These are phyloP conservation scores for Epicoccum sorghinum DNA, from an alignment of 2,329 filamentous ascomycete genomes.

Conservation along the genomic window DNA sequence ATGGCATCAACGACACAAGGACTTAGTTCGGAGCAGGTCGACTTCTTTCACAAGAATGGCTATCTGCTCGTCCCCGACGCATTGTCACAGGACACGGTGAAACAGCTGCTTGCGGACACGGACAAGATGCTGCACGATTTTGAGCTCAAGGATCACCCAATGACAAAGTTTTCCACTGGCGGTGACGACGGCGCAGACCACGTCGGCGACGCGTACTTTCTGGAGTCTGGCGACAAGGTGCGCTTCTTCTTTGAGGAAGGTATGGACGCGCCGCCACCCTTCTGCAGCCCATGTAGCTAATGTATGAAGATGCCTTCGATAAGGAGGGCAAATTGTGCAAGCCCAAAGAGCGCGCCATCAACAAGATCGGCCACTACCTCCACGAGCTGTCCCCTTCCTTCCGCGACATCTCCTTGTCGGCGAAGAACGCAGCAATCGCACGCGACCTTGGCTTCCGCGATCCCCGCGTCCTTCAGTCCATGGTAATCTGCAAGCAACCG, in stretches of 20 bases:
- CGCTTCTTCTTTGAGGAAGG: constrained; percentile 95
- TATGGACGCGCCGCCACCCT: constrained; percentile 24
- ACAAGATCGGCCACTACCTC: constrained; percentile 64
- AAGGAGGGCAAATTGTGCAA: constrained; percentile 68
- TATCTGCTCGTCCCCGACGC: constrained; percentile 87
- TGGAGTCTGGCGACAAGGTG: constrained; percentile 86
- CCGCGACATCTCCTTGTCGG: constrained; percentile 60
- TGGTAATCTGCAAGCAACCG: constrained; percentile 98
- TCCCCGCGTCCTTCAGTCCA: constrained; percentile 83
- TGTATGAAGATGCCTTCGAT: constrained; percentile 73
- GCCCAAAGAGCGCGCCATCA: constrained; percentile 84
- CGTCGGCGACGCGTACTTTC: constrained; percentile 94
- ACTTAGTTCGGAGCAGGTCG: constrained; percentile 73
- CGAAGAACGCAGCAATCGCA: constrained; percentile 68
- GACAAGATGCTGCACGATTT: constrained; percentile 75
- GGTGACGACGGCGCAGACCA: constrained; percentile 70
- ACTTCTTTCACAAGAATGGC: constrained; percentile 79
- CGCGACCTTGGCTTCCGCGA: constrained; percentile 74
- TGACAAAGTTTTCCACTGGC: constrained; percentile 93
- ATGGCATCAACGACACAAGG: constrained; percentile 50
- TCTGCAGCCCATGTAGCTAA: background rate
- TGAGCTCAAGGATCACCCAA: constrained; percentile 80
- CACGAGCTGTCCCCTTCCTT: constrained; percentile 55
- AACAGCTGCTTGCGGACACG: constrained; percentile 75
- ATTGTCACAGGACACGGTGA: constrained; percentile 69